Evolutionary conservation across 2,329 filamentous ascomycete species (phyloP), one percentile per base, ranked within the genome.

Genomic region (Parascedosporium putredinis): DNA sequence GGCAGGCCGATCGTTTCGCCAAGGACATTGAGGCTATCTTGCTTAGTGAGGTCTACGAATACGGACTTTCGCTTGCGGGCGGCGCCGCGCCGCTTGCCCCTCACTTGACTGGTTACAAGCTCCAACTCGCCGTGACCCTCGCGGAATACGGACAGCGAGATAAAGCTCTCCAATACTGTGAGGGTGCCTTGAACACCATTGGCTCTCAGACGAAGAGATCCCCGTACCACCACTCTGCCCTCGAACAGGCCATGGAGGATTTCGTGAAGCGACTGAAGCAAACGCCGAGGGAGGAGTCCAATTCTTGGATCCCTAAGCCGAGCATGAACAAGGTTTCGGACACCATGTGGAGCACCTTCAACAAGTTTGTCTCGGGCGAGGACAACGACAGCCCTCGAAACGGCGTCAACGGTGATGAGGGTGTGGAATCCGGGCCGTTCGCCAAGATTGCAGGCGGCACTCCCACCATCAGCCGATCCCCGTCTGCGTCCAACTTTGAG

Each of bases 31-130:
- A 97, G 61, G 79, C 88, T 3, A 79, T 96, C n/a, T 73, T 96
- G 47, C 76, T 98, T n/a, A 97, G 88, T 38, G 93, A 99, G 64
- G 81, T 95, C 0, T 97, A 94, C 59, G 93, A 99, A 63, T 97
- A 88, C 63, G 89, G 87, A 1, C 72, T 88, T 9, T 86, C 86
- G 8, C 75, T 97, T 12, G 74, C 84, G 2, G 76, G 76, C 20
- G 71, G 73, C 24, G 73, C 76, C 2, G 65, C 73, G 0, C 70
- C 79, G 29, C 75, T 77, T 36, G 77, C 86, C 51, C 88, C 91
- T 10, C 90, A 98, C 64, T 69, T 99, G 29, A 81, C 94, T 51
- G 81, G 84, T 1, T 97, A 95, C 73, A 98, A 97, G 66, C 73
- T 97, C 38, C 83, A 93, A 50, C 86, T 96, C 65, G 93, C 93